These are phyloP conservation scores for Epichloe hybrida DNA, from an alignment of 2,329 filamentous ascomycete genomes.

Conservation along the genomic window DNA sequence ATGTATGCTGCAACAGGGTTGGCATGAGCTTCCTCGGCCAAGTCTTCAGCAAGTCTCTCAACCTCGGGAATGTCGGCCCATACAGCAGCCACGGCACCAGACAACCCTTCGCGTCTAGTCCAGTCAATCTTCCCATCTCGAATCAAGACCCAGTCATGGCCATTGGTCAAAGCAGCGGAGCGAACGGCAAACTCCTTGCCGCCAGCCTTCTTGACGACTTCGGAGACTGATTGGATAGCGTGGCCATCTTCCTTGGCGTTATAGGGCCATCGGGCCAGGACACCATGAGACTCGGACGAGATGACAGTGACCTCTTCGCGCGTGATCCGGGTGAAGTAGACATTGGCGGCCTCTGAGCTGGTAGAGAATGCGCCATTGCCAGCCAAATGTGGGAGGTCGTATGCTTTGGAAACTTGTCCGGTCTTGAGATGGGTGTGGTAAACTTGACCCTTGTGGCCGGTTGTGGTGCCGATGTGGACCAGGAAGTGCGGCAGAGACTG, in stretches of 20 bases:
- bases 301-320: slow-evolving; percentile 59
- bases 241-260: slow-evolving; percentile 28
- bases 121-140: slow-evolving; percentile 72
- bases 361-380: slow-evolving; percentile 66
- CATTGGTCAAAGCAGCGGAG: slow-evolving; percentile 54
- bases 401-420: slow-evolving; percentile 58
- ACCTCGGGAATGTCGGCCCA: slow-evolving; percentile 67
- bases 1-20: slow-evolving; percentile 72
- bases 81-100: slow-evolving; percentile 63
- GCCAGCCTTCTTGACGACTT: slow-evolving; percentile 61
- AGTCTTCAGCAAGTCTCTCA: slow-evolving; percentile 62
- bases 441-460: slow-evolving; percentile 68
- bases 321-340: slow-evolving; percentile 79
- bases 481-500: slow-evolving; percentile 72
- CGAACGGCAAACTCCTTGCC: slow-evolving; percentile 61
- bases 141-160: slow-evolving; percentile 67
- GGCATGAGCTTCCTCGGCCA: slow-evolving; percentile 77
- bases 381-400: slow-evolving; percentile 58
- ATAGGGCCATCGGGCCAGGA: slow-evolving; percentile 61
- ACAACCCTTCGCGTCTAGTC: slow-evolving; percentile 70
- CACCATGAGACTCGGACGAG: slow-evolving; percentile 62
- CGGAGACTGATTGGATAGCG: slow-evolving; percentile 59
- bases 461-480: slow-evolving; percentile 60
- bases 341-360: slow-evolving; percentile 63
- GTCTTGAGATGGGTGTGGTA: slow-evolving; percentile 69